Evolutionary conservation across 768 basidiomycete genomes (phyloP).

Genomic region (Phlebiopsis flavidoalba): DNA sequence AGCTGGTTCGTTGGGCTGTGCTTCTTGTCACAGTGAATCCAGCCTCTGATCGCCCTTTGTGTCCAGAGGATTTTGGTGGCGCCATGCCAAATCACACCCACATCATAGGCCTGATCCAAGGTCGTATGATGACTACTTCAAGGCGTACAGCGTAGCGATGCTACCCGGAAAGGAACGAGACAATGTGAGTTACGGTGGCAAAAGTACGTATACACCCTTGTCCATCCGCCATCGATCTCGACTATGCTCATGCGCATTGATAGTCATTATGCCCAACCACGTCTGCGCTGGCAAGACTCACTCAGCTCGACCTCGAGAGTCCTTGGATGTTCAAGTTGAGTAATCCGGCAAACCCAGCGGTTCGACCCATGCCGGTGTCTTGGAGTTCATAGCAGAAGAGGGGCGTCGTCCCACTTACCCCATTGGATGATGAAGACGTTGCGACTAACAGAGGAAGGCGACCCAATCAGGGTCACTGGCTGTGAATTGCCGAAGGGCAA

Average conservation of each 20-base stretch:
- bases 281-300: constrained; percentile 88
- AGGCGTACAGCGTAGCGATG: constrained; percentile 95
- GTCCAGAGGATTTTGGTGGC: constrained; percentile 44
- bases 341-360: constrained; percentile 81
- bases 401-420: constrained; percentile 91
- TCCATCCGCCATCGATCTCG: neutral
- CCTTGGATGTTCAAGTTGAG: constrained; percentile 98
- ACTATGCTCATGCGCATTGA: neutral
- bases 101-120: constrained; percentile 54
- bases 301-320: constrained; percentile 78
- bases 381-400: constrained; percentile 98
- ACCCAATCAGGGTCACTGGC: constrained; percentile 90
- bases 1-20: constrained; percentile 57
- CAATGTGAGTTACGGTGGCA: constrained; percentile 95
- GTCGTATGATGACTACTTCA: constrained; percentile 88
- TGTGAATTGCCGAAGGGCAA: constrained; percentile 88
- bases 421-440: constrained; percentile 99
- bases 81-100: constrained; percentile 42
- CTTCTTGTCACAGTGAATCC: neutral
- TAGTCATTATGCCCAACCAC: constrained; percentile 98
- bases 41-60: neutral
- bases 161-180: constrained; percentile 80
- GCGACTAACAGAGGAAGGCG: constrained; percentile 88
- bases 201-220: constrained; percentile 60
- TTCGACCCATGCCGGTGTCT: constrained; percentile 93